Evolutionary conservation across 2,329 filamentous ascomycete species (phyloP).

Genomic region (Cercospora sojina): DNA sequence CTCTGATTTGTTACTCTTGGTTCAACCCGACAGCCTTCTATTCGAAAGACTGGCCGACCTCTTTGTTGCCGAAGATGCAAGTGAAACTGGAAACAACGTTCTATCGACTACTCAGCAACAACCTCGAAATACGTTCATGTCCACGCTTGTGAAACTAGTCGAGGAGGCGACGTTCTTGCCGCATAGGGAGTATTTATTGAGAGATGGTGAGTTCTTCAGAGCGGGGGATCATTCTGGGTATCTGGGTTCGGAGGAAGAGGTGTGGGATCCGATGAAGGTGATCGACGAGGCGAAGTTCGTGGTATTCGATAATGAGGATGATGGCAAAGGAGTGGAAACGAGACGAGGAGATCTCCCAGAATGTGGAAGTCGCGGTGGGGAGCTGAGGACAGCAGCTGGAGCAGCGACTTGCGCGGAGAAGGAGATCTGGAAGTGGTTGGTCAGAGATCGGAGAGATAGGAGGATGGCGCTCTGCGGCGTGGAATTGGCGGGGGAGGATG

Average conservation of each 20-base stretch:
- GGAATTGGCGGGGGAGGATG: neutral
- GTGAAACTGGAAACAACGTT: slow-evolving; percentile 26
- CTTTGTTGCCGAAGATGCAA: slow-evolving; percentile 46
- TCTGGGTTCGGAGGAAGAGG: neutral
- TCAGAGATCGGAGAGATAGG: slow-evolving; percentile 1
- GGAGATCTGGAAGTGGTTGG: slow-evolving; percentile 11
- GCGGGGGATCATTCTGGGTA: neutral
- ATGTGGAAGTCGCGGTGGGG: neutral
- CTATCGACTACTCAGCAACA: slow-evolving; percentile 62
- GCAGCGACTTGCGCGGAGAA: slow-evolving; percentile 5
- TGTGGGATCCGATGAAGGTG: slow-evolving; percentile 3
- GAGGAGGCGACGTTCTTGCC: slow-evolving; percentile 58
- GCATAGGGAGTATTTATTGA: slow-evolving; percentile 61
- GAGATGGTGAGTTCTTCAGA: slow-evolving; percentile 60
- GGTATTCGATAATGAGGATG: neutral
- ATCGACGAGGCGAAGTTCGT: slow-evolving; percentile 11
- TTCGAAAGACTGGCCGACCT: slow-evolving; percentile 14
- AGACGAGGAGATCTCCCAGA: neutral
- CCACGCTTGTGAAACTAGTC: neutral
- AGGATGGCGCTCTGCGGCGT: slow-evolving; percentile 5
- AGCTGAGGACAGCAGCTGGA: neutral
- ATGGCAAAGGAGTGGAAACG: neutral
- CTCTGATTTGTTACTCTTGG: slow-evolving; percentile 59
- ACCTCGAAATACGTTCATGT: slow-evolving; percentile 56
- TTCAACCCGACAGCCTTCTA: slow-evolving; percentile 54